These are phyloP conservation scores for Marasmius tenuissimus DNA, from an alignment of 1,284 basidiomycete genomes.

Conservation along the genomic window DNA sequence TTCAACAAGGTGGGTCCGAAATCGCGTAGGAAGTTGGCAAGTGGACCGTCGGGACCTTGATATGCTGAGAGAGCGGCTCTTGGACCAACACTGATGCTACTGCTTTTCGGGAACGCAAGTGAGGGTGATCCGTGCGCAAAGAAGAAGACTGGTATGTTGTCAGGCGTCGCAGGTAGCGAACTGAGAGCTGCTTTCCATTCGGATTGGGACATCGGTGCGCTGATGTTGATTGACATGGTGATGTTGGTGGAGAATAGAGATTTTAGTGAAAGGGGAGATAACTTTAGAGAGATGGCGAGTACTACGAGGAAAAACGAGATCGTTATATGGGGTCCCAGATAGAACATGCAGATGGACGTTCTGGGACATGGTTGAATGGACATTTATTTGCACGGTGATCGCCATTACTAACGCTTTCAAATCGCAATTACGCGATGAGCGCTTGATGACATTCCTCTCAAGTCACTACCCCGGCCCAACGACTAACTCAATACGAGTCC, in stretches of 20 bases:
- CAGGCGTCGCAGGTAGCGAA: constrained; percentile 56
- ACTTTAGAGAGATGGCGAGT: no score
- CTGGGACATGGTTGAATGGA: no score
- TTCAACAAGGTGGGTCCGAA: constrained; percentile 66
- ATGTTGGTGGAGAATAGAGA: background rate
- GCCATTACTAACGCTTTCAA: no score
- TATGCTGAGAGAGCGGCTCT: constrained; percentile 26
- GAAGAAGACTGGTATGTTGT: constrained; percentile 73
- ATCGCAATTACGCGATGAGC: no score
- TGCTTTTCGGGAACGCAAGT: constrained; percentile 39
- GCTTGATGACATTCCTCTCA: no score
- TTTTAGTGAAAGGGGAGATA: background rate
- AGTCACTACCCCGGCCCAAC: no score
- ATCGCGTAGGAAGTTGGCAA: constrained; percentile 62
- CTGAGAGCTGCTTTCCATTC: constrained; percentile 62
- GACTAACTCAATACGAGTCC: no score
- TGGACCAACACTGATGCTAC: constrained; percentile 1
- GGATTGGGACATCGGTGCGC: constrained; percentile 23
- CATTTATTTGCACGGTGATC: no score
- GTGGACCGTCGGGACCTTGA: constrained; percentile 52
- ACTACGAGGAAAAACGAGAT: no score
- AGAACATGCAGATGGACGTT: no score
- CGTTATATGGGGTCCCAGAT: no score
- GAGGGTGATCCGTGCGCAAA: constrained; percentile 71
- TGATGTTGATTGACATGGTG: background rate